Base-by-base conservation (phyloP, 441 rosid genomes). In the Raphanus hybrid region DNA sequence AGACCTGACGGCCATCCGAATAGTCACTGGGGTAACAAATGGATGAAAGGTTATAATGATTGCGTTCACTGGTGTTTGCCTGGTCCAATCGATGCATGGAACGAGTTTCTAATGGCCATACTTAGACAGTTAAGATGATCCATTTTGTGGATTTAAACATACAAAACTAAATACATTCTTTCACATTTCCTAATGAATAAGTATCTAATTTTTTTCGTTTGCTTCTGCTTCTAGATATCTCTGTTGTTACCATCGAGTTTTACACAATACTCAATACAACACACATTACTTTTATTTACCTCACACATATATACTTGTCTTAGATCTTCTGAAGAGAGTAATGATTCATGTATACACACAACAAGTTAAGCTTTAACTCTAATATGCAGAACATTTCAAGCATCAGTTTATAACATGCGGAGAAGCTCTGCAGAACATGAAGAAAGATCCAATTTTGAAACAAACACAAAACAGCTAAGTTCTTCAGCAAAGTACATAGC, bases 31-130 rank as follows among this genome's bases (percentile, higher is more conserved):
- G 94, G 86, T 1, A 90, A 96, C 55, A 76, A 85, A 69, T 52
- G 83, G 83, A 80, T 80, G 83, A 89, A 75, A 50, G 99, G 96
- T 2, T 91, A 75, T 20, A 93, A 86, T 14, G 97, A 91, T 68
- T 93, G 97, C 64, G 89, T 88, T 12, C 97, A 91, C 62, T 90
- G 98, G 98, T 95, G 99, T 85, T 74, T 95, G 82, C 99, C 98
- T 0, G 97, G 98, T 2, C 96, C 98, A 0, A 82, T 93, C 0
- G 97, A 93, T 78, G 59, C 79, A 0, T 95, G 99, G 99, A 93
- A 75, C 65, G 96, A 95, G 57, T 82, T 93, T 65, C 66, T 91
- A 66, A 85, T 89, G 82, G 87, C 81, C 6, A 66, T 86, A 66
- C 75, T 95, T 12, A 82, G 81, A 26, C 82, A 16, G 48, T 48